Percentiles rank a stretch among this genome's conserved stretches.
Conservation (phyloP, 2,329 filamentous ascomycete species). For the Aureobasidium sp. region DNA sequence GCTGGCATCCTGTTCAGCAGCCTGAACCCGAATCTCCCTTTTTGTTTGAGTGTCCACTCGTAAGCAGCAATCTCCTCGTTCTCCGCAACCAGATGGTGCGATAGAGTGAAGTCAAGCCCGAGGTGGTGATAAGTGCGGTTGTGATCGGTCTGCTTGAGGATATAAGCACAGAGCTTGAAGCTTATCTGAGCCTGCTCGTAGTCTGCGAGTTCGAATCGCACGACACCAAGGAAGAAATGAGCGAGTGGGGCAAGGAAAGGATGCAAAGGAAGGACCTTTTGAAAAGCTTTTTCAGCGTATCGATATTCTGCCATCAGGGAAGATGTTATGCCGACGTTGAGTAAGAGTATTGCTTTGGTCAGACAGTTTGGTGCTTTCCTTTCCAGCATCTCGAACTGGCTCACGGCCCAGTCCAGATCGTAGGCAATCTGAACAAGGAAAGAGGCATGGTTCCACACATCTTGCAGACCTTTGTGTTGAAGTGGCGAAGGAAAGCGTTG, state of each 20-base stretch:
- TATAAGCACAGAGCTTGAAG: slow-evolving; percentile 10
- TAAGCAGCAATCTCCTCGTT: slow-evolving; percentile 3
- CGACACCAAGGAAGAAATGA: slow-evolving; percentile 25
- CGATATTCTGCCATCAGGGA: slow-evolving; percentile 26
- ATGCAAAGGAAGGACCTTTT: slow-evolving; percentile 16
- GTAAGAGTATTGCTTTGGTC: slow-evolving; percentile 19
- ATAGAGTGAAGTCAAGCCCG: background rate
- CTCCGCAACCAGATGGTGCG: background rate
- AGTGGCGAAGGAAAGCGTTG: background rate
- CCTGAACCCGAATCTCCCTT: background rate
- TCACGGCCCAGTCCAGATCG: slow-evolving; percentile 27
- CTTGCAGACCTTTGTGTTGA: slow-evolving; percentile 13
- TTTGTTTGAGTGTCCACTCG: slow-evolving; percentile 6
- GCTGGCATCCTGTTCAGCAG: slow-evolving; percentile 4
- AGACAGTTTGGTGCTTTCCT: slow-evolving; percentile 16
- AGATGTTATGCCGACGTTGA: slow-evolving; percentile 27
- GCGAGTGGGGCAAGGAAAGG: slow-evolving; percentile 12
- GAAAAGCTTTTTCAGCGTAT: slow-evolving; percentile 21
- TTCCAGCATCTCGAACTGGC: slow-evolving; percentile 23
- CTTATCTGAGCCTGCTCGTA: slow-evolving; percentile 9
- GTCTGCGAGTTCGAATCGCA: slow-evolving; percentile 22
- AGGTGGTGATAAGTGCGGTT: background rate
- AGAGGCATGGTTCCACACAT: slow-evolving; percentile 30
- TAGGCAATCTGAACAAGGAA: slow-evolving; percentile 25
- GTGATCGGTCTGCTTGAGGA: background rate